A percentile compares a stretch with the other conserved stretches of the same genome.
Evolutionary conservation across 2,329 filamentous ascomycete genomes (phyloP).

Genomic region (Cytospora chrysosperma): DNA sequence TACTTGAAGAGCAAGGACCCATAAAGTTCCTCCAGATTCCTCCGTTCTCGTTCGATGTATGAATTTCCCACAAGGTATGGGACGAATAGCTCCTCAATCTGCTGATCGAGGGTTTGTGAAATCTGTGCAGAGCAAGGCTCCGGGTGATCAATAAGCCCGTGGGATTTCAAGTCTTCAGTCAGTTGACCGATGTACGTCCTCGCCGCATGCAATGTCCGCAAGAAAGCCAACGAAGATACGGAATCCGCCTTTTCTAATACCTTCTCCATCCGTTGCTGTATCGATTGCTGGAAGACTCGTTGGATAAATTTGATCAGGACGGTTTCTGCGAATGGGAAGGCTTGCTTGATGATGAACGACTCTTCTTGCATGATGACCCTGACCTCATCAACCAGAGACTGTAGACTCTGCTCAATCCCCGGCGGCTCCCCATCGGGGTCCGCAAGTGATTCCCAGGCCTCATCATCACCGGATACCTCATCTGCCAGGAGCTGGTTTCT

Average conservation of each 20-base stretch:
- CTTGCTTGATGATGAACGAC: slow-evolving; percentile 92
- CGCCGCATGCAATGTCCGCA: slow-evolving; percentile 87
- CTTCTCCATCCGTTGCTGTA: slow-evolving; percentile 93
- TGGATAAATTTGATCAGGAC: slow-evolving; percentile 92
- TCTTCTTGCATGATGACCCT: slow-evolving; percentile 96
- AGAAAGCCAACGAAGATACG: slow-evolving; percentile 86
- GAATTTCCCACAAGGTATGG: slow-evolving; percentile 68
- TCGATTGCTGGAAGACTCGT: slow-evolving; percentile 94
- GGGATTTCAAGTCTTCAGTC: slow-evolving; percentile 89
- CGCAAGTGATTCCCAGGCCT: slow-evolving; percentile 87
- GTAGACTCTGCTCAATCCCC: slow-evolving; percentile 85
- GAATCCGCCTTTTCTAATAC: slow-evolving; percentile 92
- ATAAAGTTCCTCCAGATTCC: slow-evolving; percentile 75
- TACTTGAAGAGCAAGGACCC: slow-evolving; percentile 95
- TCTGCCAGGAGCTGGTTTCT: slow-evolving; percentile 87
- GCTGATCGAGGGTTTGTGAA: slow-evolving; percentile 69
- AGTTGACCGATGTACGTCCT: slow-evolving; percentile 83
- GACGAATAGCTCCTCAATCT: slow-evolving; percentile 75
- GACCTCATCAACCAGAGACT: slow-evolving; percentile 91
- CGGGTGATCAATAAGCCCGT: slow-evolving; percentile 92
- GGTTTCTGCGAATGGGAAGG: slow-evolving; percentile 94
- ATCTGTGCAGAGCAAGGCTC: slow-evolving; percentile 87
- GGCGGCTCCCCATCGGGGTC: slow-evolving; percentile 93
- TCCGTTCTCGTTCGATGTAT: slow-evolving; percentile 68
- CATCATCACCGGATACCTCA: slow-evolving; percentile 71